Base-by-base conservation (phyloP, 108 stramenopile genomes). In the Fragilaria radians region DNA sequence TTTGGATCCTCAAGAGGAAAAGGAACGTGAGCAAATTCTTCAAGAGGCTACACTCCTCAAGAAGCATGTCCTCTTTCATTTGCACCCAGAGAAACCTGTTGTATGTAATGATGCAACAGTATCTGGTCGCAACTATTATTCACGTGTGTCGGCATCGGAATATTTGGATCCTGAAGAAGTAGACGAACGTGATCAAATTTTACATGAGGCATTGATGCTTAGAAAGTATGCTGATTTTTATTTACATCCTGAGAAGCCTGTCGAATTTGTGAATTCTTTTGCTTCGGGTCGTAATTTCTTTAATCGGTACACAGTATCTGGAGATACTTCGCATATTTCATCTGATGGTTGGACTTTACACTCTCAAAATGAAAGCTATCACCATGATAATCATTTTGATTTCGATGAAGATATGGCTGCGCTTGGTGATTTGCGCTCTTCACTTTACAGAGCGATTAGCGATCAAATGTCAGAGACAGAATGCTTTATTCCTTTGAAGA, bases 161-260 rank as follows among this genome's bases (percentile, higher is more conserved):
- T 45, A 72, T 3, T 53, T 50, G 52, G 62, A 55, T 45, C 28
- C 11, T 0, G 68, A 68, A 27, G 48, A 60, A 11, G 65, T 46
- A 0, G 65, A 63, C 0, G 75, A 77, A 51, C 47, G 48, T 0
- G 76, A 52, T 17, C 36, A 22, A 0, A 65, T 77, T 24, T 22
- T 74, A 19, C 68, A 61, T 14, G 80, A 81, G 21, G 42, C 61
- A 7, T 27, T 22, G 21, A 48, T 52, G 9, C 65, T 82, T 32
- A 82, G 78, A 74, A 61, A 82, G 71, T 14, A 54, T 23, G 76
- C 81, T 23, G n/a, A n/a, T n/a, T n/a, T n/a, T n/a, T n/a, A n/a
- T n/a, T n/a, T n/a, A n/a, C n/a, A n/a, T n/a, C n/a, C n/a, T n/a
- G n/a, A n/a, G n/a, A n/a, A n/a, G n/a, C n/a, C n/a, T n/a, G n/a